These are phyloP conservation scores for Isabelozyma rhagii DNA, from an alignment of 805 yeast species.

Conservation along the genomic window DNA sequence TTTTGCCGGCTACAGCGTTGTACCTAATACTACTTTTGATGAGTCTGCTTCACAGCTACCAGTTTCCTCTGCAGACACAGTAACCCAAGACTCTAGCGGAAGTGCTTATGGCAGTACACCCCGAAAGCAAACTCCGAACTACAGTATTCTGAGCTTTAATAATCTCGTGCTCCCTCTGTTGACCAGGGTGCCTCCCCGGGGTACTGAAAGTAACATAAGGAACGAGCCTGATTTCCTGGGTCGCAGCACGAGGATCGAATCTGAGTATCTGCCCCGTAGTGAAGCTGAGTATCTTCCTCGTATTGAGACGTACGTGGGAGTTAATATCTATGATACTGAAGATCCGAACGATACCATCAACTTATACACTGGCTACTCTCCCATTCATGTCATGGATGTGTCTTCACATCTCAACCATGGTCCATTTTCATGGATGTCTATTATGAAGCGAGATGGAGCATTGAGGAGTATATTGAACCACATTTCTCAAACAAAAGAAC, in stretches of 20 bases:
- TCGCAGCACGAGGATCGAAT: too few species aligned
- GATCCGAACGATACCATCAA: constrained; percentile 35
- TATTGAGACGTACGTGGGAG: constrained; percentile 11
- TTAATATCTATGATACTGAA: constrained; percentile 18
- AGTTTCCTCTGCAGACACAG: background rate
- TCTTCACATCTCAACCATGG: constrained; percentile 46
- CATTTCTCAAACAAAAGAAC: background rate
- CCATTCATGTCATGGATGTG: constrained; percentile 39
- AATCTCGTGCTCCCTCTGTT: background rate
- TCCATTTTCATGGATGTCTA: constrained; percentile 48
- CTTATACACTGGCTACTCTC: constrained; percentile 40
- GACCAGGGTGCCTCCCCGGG: background rate
- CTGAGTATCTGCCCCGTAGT: too few species aligned
- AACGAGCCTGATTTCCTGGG: background rate
- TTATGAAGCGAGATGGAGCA: constrained; percentile 45
- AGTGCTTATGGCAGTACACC: background rate
- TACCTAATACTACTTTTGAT: too few species aligned
- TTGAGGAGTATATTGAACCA: constrained; percentile 1
- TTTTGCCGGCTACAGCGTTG: too few species aligned
- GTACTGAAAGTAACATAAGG: background rate
- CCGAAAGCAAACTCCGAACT: background rate
- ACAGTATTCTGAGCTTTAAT: background rate
- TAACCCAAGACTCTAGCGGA: background rate
- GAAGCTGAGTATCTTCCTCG: background rate
- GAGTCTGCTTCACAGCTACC: too few species aligned